These are phyloP conservation scores for Solanum medicagineum DNA, from an alignment of 257 asterid species.

Conservation along the genomic window DNA sequence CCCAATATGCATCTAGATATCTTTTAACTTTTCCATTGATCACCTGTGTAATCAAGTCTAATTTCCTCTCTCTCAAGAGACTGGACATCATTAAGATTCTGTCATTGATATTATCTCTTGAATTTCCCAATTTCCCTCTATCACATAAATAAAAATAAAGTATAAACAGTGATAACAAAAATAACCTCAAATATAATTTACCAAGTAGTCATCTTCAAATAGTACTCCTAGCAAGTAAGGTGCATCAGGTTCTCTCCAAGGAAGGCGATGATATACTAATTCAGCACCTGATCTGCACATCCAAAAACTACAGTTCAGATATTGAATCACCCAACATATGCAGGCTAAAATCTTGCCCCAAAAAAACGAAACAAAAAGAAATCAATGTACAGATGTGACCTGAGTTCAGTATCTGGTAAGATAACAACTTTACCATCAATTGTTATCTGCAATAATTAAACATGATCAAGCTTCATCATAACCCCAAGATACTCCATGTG, in stretches of 20 bases:
- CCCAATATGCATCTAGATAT: background rate
- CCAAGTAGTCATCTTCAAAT: conserved; percentile 72
- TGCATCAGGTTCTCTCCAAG: conserved; percentile 94
- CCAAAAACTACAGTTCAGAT: background rate
- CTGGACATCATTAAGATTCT: background rate
- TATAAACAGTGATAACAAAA: background rate
- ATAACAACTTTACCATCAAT: conserved; percentile 48
- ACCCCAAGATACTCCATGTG: background rate
- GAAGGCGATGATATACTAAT: conserved; percentile 70
- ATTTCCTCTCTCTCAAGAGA: background rate
- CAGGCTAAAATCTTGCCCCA: background rate
- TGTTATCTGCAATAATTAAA: conserved; percentile 39
- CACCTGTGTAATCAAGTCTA: background rate
- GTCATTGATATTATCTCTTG: background rate
- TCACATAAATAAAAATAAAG: background rate
- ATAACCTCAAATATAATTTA: conserved; percentile 10
- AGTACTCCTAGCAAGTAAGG: conserved; percentile 59
- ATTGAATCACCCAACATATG: background rate
- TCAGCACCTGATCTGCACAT: conserved; percentile 46
- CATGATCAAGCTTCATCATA: background rate
- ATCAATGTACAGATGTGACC: conserved; percentile 22
- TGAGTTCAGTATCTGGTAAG: conserved; percentile 49
- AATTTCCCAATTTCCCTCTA: background rate
- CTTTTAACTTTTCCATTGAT: background rate
- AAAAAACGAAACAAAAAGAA: background rate